A percentile compares a stretch with the other conserved stretches of the same genome.
phyloP scores from a whole-genome alignment of 371 early-diverging fungal species.

The Globomyces sp. region DNA sequence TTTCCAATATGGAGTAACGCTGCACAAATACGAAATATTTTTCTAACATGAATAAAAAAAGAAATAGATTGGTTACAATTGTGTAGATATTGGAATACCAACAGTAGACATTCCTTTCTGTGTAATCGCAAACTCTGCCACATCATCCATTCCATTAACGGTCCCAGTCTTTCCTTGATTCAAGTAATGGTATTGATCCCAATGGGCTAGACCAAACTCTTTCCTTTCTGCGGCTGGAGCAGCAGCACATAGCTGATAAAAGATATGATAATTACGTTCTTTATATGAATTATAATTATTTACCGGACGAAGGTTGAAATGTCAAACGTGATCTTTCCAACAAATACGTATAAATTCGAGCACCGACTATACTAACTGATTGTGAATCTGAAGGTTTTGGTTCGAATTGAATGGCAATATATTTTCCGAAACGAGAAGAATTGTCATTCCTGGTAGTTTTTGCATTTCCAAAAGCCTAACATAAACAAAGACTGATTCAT shows the following conservation, averaged over 20 bases:
- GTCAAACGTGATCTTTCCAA: constrained; percentile 65
- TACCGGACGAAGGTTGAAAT: constrained; percentile 26
- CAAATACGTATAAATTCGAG: constrained; percentile 54
- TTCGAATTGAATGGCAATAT: constrained; percentile 57
- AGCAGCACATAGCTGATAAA: constrained; percentile 55
- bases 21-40: constrained; percentile 85
- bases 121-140: constrained; percentile 42
- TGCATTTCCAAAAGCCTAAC: constrained; percentile 53
- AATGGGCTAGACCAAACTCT: constrained; percentile 26
- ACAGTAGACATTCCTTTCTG: constrained; percentile 39
- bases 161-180: constrained; percentile 43
- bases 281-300: not conserved
- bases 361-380: constrained; percentile 41
- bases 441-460: constrained; percentile 60
- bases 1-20: constrained; percentile 92
- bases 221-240: constrained; percentile 37
- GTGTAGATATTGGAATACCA: constrained; percentile 26
- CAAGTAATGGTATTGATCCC: constrained; percentile 32
- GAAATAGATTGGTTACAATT: not conserved
- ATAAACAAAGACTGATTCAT: constrained; percentile 88
- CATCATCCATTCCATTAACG: constrained; percentile 42
- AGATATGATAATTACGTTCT: constrained; percentile 64
- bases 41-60: not conserved
- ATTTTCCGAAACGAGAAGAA: constrained; percentile 65
- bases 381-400: constrained; percentile 21